These are phyloP conservation scores for Kurtzmaniella quercitrusa DNA, from an alignment of 1,139 yeast species.

Conservation along the genomic window DNA sequence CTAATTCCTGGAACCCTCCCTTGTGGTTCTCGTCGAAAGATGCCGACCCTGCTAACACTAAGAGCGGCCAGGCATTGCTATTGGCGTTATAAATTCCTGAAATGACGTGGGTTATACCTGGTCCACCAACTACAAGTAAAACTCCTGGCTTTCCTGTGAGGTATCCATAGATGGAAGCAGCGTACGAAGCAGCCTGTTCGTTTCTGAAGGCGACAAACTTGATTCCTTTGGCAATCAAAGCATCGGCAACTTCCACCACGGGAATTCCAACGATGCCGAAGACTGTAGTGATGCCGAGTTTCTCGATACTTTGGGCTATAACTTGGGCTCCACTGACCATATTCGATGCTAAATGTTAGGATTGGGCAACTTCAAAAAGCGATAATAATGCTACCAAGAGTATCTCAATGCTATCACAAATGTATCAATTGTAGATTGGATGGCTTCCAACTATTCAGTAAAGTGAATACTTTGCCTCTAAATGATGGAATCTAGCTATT, in stretches of 20 bases:
- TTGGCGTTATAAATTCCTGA: constrained; percentile 61
- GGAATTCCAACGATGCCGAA: constrained; percentile 73
- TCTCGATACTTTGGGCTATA: constrained; percentile 42
- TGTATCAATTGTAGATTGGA: no score
- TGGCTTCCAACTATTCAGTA: no score
- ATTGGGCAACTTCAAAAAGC: no score
- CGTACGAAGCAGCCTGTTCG: constrained; percentile 68
- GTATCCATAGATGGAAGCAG: constrained; percentile 65
- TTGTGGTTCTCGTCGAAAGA: constrained; percentile 42
- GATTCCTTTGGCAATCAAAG: constrained; percentile 47
- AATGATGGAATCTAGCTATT: background rate
- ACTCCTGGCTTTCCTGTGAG: constrained; percentile 61
- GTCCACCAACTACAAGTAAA: constrained; percentile 64
- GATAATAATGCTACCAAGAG: no score
- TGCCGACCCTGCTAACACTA: constrained; percentile 58
- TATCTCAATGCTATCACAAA: no score
- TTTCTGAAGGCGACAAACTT: constrained; percentile 55
- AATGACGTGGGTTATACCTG: constrained; percentile 60
- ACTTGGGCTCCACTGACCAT: constrained; percentile 30
- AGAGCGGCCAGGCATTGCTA: constrained; percentile 55
- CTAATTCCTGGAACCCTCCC: constrained; percentile 67
- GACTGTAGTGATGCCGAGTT: constrained; percentile 47
- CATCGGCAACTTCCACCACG: constrained; percentile 58
- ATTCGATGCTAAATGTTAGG: no score
- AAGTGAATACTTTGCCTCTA: no score